These are phyloP conservation scores for Clarkia xantiana DNA, from an alignment of 345 rosid genomes.

Conservation along the genomic window DNA sequence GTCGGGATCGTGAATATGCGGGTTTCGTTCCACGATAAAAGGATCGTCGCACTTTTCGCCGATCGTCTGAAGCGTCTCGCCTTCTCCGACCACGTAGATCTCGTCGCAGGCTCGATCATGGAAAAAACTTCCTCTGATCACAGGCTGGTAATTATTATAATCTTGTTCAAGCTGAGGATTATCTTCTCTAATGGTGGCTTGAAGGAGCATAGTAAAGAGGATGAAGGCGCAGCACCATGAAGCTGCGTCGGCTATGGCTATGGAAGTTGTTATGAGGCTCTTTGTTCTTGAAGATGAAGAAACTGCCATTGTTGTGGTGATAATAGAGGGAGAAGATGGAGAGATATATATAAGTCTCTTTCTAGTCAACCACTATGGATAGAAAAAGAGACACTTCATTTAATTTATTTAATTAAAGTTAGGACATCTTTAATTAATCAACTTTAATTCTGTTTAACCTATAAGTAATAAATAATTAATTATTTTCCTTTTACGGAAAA, in stretches of 20 bases:
- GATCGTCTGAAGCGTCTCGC: conserved; percentile 26
- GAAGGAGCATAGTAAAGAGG: conserved; percentile 10
- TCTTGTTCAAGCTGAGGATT: not conserved
- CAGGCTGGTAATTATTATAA: not conserved
- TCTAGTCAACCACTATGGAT: no score
- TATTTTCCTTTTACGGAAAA: no score
- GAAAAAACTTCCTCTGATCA: conserved; percentile 4
- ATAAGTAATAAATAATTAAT: no score
- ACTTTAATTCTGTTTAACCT: no score
- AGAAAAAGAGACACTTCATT: no score
- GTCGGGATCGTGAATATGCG: conserved; percentile 27
- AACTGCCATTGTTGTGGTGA: not conserved
- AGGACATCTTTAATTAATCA: no score
- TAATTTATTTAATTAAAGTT: no score
- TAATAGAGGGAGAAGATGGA: not conserved
- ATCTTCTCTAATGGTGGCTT: conserved; percentile 8
- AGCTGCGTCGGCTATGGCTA: conserved; percentile 11
- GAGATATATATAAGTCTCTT: not conserved
- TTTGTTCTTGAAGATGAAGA: conserved; percentile 3
- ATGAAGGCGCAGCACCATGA: conserved; percentile 13
- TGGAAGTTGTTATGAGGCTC: not conserved
- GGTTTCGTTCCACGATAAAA: conserved; percentile 24
- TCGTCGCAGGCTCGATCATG: conserved; percentile 17
- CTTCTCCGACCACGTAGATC: conserved; percentile 23
- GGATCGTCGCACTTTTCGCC: conserved; percentile 29